Evolutionary conservation across 345 rosid genomes (phyloP), one percentile per base, ranked within the genome.

Genomic region (Eutrema heterophyllum): DNA sequence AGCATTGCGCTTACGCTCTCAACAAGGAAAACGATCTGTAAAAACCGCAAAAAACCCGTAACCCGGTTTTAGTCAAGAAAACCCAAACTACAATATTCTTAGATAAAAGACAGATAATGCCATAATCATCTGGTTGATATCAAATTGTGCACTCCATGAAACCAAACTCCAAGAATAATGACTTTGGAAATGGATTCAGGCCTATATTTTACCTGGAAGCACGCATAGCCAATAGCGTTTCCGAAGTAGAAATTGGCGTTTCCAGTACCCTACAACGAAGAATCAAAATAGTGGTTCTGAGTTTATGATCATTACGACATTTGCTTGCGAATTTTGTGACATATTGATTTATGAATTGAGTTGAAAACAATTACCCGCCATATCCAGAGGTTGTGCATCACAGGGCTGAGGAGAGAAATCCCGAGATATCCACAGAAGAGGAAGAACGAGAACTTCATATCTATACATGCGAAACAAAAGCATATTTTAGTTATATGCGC

Each of bases 381-480:
- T 78, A 92, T 90, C 98, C 98, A 95, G 43, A 92, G 85, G 69
- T 92, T 95, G 86, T 90, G 97, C 98, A 95, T 92, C 80, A 92
- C 97, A 68, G 98, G 96, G 76, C 98, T 88, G 68, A 95, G 96
- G 45, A 95, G 92, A 53, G 98, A 86, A 54, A 92, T 84, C 32
- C 99, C 99, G 8, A 92, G 79, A 70, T 90, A 90, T 80, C 97
- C 97, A 62, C 98, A 90, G 79, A 88, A 90, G 80, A 95, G 90
- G 79, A 95, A 85, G 83, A 90, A 86, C 35, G 97, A 85, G 83
- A 95, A 95, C 67, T 92, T 87, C 88, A 95, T 82, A 73, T 90
- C 98, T 88, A 86, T 66, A 66, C 5, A 13, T 2, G 26, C 27
- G 33, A 40, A 57, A 71, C 43, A 45, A 48, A 72, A 75, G 18